Percentiles rank a stretch among this genome's conserved stretches.
phyloP scores from a whole-genome alignment of 371 early-diverging fungal species.

The Phascolomyces articulosus region DNA sequence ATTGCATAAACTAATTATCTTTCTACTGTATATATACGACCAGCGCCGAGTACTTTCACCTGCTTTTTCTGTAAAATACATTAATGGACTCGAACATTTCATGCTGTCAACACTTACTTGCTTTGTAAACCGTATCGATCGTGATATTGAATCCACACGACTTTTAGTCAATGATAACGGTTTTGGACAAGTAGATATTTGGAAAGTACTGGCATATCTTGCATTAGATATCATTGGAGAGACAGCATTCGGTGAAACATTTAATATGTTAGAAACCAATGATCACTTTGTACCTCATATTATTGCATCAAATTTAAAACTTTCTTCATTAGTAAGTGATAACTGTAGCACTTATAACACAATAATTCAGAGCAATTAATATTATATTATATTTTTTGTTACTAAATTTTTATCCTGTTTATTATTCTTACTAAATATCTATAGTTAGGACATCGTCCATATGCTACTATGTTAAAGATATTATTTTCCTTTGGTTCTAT shows the following conservation, averaged over 20 bases:
- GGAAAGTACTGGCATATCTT: slow-evolving; percentile 33
- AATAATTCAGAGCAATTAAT: too few relatives aligned
- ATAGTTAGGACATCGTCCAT: too few relatives aligned
- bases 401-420: too few relatives aligned
- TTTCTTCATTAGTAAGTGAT: too few relatives aligned
- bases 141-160: slow-evolving; percentile 12
- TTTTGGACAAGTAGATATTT: slow-evolving; percentile 32
- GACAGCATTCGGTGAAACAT: slow-evolving; percentile 41
- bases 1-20: too few relatives aligned
- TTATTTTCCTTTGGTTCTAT: too few relatives aligned
- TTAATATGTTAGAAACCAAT: slow-evolving; percentile 47
- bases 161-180: too few relatives aligned
- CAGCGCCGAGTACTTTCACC: slow-evolving; percentile 48
- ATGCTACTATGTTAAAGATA: too few relatives aligned
- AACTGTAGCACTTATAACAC: background rate
- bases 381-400: too few relatives aligned
- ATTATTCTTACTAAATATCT: too few relatives aligned
- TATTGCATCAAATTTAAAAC: too few relatives aligned
- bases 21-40: too few relatives aligned
- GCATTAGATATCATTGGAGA: slow-evolving; percentile 53
- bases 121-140: slow-evolving; percentile 24
- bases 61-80: slow-evolving; percentile 45
- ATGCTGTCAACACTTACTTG: slow-evolving; percentile 20
- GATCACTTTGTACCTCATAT: slow-evolving; percentile 14
- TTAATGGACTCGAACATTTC: slow-evolving; percentile 39